Evolutionary conservation across 2,329 filamentous ascomycete species (phyloP).

Genomic region (Dendrostoma leiphaemia): DNA sequence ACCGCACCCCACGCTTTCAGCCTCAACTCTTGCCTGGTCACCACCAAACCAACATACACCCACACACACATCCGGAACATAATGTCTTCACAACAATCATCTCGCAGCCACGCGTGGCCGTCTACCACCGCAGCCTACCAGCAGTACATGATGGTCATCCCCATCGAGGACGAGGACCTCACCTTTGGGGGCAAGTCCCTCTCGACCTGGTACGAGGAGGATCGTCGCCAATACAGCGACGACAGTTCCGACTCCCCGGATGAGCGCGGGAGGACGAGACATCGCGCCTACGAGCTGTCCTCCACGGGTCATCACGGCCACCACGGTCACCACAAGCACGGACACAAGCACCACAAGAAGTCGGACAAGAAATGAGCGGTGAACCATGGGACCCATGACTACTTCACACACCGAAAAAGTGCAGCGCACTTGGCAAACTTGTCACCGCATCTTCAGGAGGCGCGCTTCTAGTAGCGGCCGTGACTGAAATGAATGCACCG

Average conservation of each 20-base stretch:
- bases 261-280: conserved; percentile 37
- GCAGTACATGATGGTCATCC: conserved; percentile 43
- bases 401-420: not conserved
- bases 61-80: not conserved
- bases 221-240: conserved; percentile 43
- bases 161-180: conserved; percentile 61
- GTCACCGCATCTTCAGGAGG: too few relatives aligned
- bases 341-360: conserved; percentile 22
- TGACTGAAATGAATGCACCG: too few relatives aligned
- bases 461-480: too few relatives aligned
- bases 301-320: conserved; percentile 3
- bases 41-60: conserved; percentile 1
- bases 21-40: too few relatives aligned
- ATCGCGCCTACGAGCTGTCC: conserved; percentile 26
- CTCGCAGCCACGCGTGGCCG: conserved; percentile 11
- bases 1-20: not conserved
- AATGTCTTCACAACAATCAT: conserved; percentile 18
- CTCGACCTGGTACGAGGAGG: conserved; percentile 60
- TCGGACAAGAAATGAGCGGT: conserved; percentile 11
- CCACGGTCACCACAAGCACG: conserved; percentile 21
- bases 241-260: conserved; percentile 35
- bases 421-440: too few relatives aligned
- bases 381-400: not conserved
- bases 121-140: conserved; percentile 12
- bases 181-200: conserved; percentile 60